phyloP scores from a whole-genome alignment of 2,329 filamentous ascomycete species.

The Penicillium frequentans region DNA sequence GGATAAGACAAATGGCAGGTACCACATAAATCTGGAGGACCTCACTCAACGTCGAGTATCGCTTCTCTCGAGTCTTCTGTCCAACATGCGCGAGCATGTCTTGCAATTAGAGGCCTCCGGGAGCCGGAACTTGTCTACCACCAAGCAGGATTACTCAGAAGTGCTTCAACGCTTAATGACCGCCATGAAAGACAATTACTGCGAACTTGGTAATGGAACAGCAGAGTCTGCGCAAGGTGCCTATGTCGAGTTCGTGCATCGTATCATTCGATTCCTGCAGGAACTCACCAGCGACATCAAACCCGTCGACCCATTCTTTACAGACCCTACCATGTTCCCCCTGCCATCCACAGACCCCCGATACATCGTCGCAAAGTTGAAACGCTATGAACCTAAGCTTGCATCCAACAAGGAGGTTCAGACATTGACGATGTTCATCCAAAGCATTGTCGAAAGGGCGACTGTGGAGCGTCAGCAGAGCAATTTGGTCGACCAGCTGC shows the following conservation, averaged over 20 bases:
- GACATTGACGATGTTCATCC: conserved; percentile 59
- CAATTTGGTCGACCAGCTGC: conserved; percentile 57
- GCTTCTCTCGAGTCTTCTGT: conserved; percentile 57
- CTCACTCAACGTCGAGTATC: conserved; percentile 55
- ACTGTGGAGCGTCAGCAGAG: conserved; percentile 58
- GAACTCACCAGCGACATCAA: conserved; percentile 59
- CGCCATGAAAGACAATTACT: conserved; percentile 62
- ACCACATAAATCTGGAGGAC: conserved; percentile 53
- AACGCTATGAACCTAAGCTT: conserved; percentile 58
- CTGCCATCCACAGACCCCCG: conserved; percentile 60
- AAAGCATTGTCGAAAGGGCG: conserved; percentile 60
- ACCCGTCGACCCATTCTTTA: conserved; percentile 60
- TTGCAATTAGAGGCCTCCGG: conserved; percentile 36
- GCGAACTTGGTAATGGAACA: conserved; percentile 47
- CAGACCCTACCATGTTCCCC: conserved; percentile 60
- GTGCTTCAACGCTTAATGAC: conserved; percentile 59
- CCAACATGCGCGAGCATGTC: conserved; percentile 59
- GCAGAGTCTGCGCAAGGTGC: conserved; percentile 44
- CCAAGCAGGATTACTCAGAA: conserved; percentile 47
- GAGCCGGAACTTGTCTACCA: conserved; percentile 36
- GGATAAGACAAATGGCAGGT: conserved; percentile 36
- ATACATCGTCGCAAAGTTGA: conserved; percentile 62
- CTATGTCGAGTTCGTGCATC: conserved; percentile 64
- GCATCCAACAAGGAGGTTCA: conserved; percentile 51
- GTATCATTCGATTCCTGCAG: conserved; percentile 59